Evolutionary conservation across 768 basidiomycete species (phyloP), one percentile per base, ranked within the genome.

Genomic region (Tricholoma sp.): DNA sequence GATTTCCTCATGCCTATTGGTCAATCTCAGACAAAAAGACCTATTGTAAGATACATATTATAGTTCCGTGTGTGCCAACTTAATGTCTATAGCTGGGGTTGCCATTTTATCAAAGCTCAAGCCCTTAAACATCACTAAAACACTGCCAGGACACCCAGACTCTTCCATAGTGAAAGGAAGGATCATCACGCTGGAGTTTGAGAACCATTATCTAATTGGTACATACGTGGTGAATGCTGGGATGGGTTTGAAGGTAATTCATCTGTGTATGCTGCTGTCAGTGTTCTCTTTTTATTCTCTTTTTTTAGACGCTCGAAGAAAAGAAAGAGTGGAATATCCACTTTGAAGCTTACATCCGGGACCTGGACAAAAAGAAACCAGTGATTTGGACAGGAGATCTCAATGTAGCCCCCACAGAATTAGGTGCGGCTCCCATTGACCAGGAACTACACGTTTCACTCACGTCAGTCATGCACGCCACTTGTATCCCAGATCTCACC

Each of bases 181-280:
- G 20, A 86, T 93, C 41, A 68, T 91, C 32, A 91, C 88, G 1
- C 72, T 94, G n/a, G 92, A 94, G 67, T 95, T 89, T 60, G 78
- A 80, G 42, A 78, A 74, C 37, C 80, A 70, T 50, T 94, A 84
- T 59, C 61, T 95, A 6, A 73, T 94, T 32, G 88, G 86, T 11
- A 91, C 91, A 15, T 94, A 94, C 61, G 88, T 90, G 31, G 84
- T 88, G 9, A 94, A 95, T 59, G 92, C 93, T 1, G 93, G 93
- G 2, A 69, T 79, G 49, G 76, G 79, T 8, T 72, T 95, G 32
- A 91, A 94, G 83, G 89, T 87, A 9, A 48, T 29, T 58, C 18
- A 13, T 4, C 15, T 28, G 10, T 42, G 17, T 10, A 36, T 13
- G 24, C n/a, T n/a, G 7, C 15, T 34, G 47, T 51, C 36, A 53